Evolutionary conservation across 2,329 filamentous ascomycete genomes (phyloP).

Genomic region (Penicillium glabrum): DNA sequence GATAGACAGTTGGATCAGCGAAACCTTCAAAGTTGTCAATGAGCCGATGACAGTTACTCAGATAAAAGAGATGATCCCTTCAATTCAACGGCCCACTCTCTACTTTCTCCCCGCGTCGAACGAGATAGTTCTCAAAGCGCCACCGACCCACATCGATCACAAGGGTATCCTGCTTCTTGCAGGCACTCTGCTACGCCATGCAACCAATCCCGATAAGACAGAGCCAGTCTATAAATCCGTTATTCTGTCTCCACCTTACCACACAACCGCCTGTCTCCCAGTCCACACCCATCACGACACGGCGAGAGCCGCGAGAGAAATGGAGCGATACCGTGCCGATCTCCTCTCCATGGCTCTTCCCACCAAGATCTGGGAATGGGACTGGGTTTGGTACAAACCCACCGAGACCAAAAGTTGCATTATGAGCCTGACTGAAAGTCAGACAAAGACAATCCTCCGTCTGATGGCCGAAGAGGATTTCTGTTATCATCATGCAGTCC

Average conservation of each 20-base stretch:
- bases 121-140: background rate
- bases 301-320: background rate
- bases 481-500: background rate
- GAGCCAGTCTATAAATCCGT: background rate
- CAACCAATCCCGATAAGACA: background rate
- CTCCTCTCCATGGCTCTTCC: background rate
- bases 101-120: background rate
- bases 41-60: no score
- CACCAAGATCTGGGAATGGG: background rate
- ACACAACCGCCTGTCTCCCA: background rate
- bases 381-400: no score
- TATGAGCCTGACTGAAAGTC: no score
- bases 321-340: background rate
- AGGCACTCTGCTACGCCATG: background rate
- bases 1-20: background rate
- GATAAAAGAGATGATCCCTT: background rate
- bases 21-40: background rate
- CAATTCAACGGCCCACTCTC: background rate
- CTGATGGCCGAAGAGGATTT: background rate
- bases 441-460: no score
- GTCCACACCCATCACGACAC: background rate
- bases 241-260: background rate
- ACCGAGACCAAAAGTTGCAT: no score
- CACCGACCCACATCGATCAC: background rate
- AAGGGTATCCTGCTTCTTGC: background rate